Base-by-base conservation (phyloP, 805 yeast genomes). In the Ogataea siamensis region DNA sequence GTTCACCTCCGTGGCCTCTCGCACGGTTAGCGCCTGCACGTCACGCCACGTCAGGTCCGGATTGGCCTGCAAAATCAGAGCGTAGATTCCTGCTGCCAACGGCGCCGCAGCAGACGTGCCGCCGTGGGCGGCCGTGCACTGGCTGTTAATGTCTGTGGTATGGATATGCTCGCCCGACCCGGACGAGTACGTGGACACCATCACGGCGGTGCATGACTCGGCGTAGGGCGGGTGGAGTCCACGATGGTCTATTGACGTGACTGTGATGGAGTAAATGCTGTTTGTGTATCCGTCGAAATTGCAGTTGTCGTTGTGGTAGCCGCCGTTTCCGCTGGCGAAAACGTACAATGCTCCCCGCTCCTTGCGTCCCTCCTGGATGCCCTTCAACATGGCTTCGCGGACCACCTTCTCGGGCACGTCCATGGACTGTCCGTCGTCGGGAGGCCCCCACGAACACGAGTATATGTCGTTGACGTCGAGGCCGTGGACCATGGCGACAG, bases 81-180 rank as follows among this genome's bases (percentile, higher is more conserved):
- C 76, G 58, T 85, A 87, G 1, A 93, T 73, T n/a, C 98, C 99
- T 0, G 98, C 97, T 0, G 97, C 98, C 40, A 93, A 70, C 0
- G 99, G 99, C 0, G 99, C 99, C 11, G 99, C 97, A 0, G 99
- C 99, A 15, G 98, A 91, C 0, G 99, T 93, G 14, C 99, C 99
- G 8, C 97, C 96, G 60, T 93, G 99, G 17, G 51, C 60, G 25
- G 71, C 71, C 2, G 94, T 67, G 61, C 99, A 93, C 49, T 66
- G 62, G 5, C 73, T 72, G 34, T 79, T 70, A 28, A 86, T 72
- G 57, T 86, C 95, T 2, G 96, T 84, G 5, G 98, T 85, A 55
- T 85, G 89, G 40, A 93, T 91, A 54, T 78, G 83, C 55, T 87
- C 95, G 23, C 86, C 85, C 3, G 89, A 79, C 1, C 97, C 97